Evolutionary conservation across 2,329 filamentous ascomycete species (phyloP).

Genomic region (Diplodia seriata): DNA sequence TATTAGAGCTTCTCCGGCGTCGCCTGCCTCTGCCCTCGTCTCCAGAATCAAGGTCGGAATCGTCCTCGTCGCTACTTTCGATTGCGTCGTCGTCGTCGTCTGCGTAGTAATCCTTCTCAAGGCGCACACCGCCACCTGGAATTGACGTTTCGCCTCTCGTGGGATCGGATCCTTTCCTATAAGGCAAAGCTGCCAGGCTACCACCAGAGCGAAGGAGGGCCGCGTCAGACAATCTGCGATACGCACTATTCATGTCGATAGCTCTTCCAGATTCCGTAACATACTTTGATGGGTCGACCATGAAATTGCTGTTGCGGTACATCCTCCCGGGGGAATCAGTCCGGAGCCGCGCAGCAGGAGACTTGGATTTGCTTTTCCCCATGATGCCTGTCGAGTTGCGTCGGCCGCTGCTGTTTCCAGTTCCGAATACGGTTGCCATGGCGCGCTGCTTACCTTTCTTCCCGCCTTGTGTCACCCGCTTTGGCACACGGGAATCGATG

Average conservation of each 20-base stretch:
- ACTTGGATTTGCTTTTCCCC: constrained; percentile 49
- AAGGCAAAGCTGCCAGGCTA: constrained; percentile 66
- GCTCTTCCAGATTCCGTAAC: constrained; percentile 67
- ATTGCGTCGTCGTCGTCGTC: constrained; percentile 71
- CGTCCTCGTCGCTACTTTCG: constrained; percentile 69
- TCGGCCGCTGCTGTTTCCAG: constrained; percentile 33
- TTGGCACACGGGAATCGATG: constrained; percentile 52
- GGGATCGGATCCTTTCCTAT: constrained; percentile 57
- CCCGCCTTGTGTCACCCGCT: constrained; percentile 52
- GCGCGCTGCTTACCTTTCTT: constrained; percentile 48
- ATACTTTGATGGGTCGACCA: constrained; percentile 50
- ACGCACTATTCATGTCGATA: constrained; percentile 73
- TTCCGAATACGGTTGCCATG: constrained; percentile 53
- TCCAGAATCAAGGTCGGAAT: constrained; percentile 69
- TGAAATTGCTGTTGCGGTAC: constrained; percentile 56
- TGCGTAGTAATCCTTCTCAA: constrained; percentile 71
- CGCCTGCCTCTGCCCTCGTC: constrained; percentile 50
- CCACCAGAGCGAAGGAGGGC: constrained; percentile 70
- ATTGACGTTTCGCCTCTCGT: constrained; percentile 51
- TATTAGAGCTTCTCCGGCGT: constrained; percentile 43
- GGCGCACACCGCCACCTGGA: constrained; percentile 60
- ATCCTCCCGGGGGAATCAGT: constrained; percentile 52
- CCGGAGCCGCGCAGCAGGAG: constrained; percentile 45
- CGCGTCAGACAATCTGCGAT: constrained; percentile 74
- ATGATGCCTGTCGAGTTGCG: constrained; percentile 38